Evolutionary conservation across 345 rosid genomes (phyloP), one percentile per base, ranked within the genome.

Genomic region (Gossypium australe): DNA sequence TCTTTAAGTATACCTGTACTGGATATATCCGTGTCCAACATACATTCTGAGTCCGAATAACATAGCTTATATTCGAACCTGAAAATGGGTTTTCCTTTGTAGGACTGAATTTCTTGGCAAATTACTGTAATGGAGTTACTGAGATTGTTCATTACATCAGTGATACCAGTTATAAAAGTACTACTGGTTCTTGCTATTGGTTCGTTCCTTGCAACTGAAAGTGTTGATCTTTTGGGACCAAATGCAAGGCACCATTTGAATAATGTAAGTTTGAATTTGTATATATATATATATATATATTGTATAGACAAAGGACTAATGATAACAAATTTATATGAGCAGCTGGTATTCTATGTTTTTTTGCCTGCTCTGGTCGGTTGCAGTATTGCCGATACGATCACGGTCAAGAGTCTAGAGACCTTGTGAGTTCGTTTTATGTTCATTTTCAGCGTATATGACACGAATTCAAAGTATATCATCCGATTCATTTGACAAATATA

Each of bases 161-260:
- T 84, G 72, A 66, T 81, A 75, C 86, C 84, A 1, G 79, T 84
- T 59, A 63, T 81, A 59, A 80, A 83, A 70, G 82, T 83, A 22
- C 76, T 83, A 7, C 58, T 83, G 80, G 55, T 78, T 70, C 77
- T 81, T 20, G 80, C 55, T 17, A 49, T 81, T 13, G 82, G 81
- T 25, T 73, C 62, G 2, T 67, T 76, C 10, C 86, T 84, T 9
- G 84, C 86, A 25, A 66, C 67, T 13, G 80, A 79, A n/a, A 43
- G 79, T 3, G 38, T 81, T 34, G 59, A 74, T 61, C 67, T 84
- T 44, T 22, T 81, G 70, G 78, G 82, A 4, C 17, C 53, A 53
- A 53, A 44, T 51, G 51, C 64, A 34, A 71, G 74, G 74, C 74
- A n/a, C 12, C 64, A 71, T 71, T 41, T 71, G 74, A 71, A 71